Conservation (phyloP, 169 alveolate genomes). For the Amoebophrya sp. region DNA sequence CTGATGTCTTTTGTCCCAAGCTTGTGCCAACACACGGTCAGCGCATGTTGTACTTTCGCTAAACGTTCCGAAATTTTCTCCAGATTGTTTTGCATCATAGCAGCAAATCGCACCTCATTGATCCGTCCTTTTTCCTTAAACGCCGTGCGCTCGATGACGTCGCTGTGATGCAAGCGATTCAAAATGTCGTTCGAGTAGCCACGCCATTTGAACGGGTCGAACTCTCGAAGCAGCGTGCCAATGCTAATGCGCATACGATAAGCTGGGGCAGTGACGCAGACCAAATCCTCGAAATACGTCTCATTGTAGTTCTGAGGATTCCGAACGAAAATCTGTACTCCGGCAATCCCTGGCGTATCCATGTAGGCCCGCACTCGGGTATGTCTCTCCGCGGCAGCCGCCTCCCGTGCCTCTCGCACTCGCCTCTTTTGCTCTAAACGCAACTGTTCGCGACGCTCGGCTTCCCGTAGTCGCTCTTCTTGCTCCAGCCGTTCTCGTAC, state of each 20-base stretch:
- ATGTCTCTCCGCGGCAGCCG: no score
- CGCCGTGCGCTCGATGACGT: conserved; percentile 10
- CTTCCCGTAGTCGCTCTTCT: neutral
- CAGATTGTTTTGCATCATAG: neutral
- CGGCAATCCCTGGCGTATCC: neutral
- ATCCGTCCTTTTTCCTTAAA: neutral
- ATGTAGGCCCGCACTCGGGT: no score
- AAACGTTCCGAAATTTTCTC: neutral
- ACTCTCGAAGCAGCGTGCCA: neutral
- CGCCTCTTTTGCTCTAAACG: no score
- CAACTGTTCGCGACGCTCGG: no score
- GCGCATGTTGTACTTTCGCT: neutral
- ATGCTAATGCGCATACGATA: neutral
- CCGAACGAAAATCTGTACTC: neutral
- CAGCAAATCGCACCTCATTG: conserved; percentile 6
- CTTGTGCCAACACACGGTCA: conserved; percentile 12
- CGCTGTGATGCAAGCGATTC: neutral
- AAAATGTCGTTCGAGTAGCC: neutral
- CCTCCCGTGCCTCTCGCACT: no score
- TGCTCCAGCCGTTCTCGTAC: neutral
- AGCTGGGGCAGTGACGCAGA: neutral
- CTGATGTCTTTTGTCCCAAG: neutral
- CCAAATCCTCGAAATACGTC: neutral
- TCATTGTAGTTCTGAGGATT: neutral
- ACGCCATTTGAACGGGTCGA: conserved; percentile 8